Percentiles rank a stretch among this genome's conserved stretches.
These are phyloP conservation scores for Trypanosoma lewisi DNA, from an alignment of 208 protist species.

Conservation along the genomic window DNA sequence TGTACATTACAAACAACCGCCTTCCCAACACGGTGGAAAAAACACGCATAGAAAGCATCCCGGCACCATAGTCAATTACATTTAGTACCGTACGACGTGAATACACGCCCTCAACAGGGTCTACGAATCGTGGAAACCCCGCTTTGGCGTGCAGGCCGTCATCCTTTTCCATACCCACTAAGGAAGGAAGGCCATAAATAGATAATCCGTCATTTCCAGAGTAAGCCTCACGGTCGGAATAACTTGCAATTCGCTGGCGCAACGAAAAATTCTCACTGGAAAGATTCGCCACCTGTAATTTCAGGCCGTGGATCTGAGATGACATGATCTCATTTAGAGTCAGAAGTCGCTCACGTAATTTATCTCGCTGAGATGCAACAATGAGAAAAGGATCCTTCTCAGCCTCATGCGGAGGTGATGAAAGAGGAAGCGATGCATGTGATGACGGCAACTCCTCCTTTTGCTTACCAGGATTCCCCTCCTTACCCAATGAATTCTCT, in stretches of 20 bases:
- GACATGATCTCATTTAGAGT: slow-evolving; percentile 14
- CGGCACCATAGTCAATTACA: slow-evolving; percentile 7
- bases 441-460: neutral
- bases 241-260: neutral
- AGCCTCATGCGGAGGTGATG: neutral
- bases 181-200: neutral
- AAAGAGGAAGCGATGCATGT: neutral
- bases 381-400: slow-evolving; percentile 19
- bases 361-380: slow-evolving; percentile 21
- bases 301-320: slow-evolving; percentile 12
- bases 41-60: slow-evolving; percentile 9
- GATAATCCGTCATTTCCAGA: neutral
- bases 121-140: neutral
- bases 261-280: slow-evolving; percentile 1
- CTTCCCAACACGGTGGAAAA: neutral
- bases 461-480: neutral
- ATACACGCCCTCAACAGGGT: neutral
- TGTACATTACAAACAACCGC: slow-evolving; percentile 8
- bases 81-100: slow-evolving; percentile 8
- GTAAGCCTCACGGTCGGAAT: neutral
- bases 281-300: slow-evolving; percentile 10
- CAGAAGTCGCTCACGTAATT: slow-evolving; percentile 15
- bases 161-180: neutral
- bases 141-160: slow-evolving; percentile 4
- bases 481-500: neutral